Evolutionary conservation across 2,329 filamentous ascomycete genomes (phyloP).

Genomic region (Dactylellina drechsleri): DNA sequence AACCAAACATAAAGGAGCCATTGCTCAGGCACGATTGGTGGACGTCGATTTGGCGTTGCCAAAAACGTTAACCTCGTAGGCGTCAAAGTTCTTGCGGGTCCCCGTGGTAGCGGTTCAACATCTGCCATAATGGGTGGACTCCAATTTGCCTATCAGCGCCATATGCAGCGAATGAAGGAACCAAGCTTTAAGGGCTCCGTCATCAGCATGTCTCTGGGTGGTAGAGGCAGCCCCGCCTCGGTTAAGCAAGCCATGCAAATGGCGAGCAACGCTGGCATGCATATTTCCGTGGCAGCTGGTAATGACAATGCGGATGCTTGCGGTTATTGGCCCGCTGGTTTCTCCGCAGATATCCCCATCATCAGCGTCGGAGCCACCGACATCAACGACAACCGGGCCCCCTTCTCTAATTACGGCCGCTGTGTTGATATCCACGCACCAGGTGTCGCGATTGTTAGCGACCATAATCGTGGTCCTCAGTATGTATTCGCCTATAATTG

Average conservation of each 20-base stretch:
- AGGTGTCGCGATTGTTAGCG: slow-evolving; percentile 66
- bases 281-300: slow-evolving; percentile 63
- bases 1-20: slow-evolving; percentile 50
- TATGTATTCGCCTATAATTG: background rate
- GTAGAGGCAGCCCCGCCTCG: slow-evolving; percentile 62
- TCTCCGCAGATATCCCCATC: slow-evolving; percentile 61
- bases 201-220: slow-evolving; percentile 70
- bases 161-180: slow-evolving; percentile 63
- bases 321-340: slow-evolving; percentile 61
- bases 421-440: slow-evolving; percentile 70
- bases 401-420: slow-evolving; percentile 64
- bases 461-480: slow-evolving; percentile 62
- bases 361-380: slow-evolving; percentile 63
- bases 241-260: slow-evolving; percentile 67
- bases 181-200: slow-evolving; percentile 62
- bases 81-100: slow-evolving; percentile 64
- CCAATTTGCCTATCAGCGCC: slow-evolving; percentile 63
- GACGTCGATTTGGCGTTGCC: slow-evolving; percentile 63
- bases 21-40: slow-evolving; percentile 57
- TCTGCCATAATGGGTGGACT: slow-evolving; percentile 62
- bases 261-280: slow-evolving; percentile 62
- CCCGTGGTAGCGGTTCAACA: slow-evolving; percentile 59
- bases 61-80: slow-evolving; percentile 64
- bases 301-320: slow-evolving; percentile 59
- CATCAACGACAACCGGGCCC: slow-evolving; percentile 60